Percentiles rank a stretch among this genome's conserved stretches.
Evolutionary conservation across 2,329 filamentous ascomycete species (phyloP).

Genomic region (Paecilomyces variotii): DNA sequence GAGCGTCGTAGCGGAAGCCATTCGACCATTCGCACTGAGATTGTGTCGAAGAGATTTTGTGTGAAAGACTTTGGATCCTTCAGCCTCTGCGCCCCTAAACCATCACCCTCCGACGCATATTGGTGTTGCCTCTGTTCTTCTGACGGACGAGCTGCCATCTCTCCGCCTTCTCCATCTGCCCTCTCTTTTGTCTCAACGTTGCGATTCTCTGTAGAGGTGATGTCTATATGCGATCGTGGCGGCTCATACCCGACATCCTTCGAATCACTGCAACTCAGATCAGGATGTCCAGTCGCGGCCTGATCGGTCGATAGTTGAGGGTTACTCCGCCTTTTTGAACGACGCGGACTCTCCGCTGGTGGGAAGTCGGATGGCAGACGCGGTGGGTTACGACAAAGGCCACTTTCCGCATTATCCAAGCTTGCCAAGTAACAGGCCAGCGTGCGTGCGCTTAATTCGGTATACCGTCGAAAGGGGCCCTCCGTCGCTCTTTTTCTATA

Average conservation of each 20-base stretch:
- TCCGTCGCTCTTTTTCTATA: slow-evolving; percentile 61
- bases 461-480: slow-evolving; percentile 69
- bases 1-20: slow-evolving; percentile 37
- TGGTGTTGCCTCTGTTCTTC: slow-evolving; percentile 4
- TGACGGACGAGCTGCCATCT: background rate
- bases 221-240: background rate
- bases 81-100: slow-evolving; percentile 17
- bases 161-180: background rate
- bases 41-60: slow-evolving; percentile 48
- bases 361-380: slow-evolving; percentile 19
- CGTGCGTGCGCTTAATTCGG: slow-evolving; percentile 70
- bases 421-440: slow-evolving; percentile 73
- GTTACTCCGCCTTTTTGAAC: slow-evolving; percentile 24
- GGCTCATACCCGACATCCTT: background rate
- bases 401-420: slow-evolving; percentile 65
- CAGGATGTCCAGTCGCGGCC: background rate
- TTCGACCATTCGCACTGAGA: slow-evolving; percentile 38
- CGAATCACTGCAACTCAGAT: background rate
- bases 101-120: slow-evolving; percentile 13
- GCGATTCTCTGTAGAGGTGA: background rate
- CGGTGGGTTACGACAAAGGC: slow-evolving; percentile 52
- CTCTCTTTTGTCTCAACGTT: background rate
- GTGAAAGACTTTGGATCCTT: slow-evolving; percentile 57
- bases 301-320: slow-evolving; percentile 11
- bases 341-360: slow-evolving; percentile 16